phyloP scores from a whole-genome alignment of 352 stramenopile species.

The Pythium aquatile region DNA sequence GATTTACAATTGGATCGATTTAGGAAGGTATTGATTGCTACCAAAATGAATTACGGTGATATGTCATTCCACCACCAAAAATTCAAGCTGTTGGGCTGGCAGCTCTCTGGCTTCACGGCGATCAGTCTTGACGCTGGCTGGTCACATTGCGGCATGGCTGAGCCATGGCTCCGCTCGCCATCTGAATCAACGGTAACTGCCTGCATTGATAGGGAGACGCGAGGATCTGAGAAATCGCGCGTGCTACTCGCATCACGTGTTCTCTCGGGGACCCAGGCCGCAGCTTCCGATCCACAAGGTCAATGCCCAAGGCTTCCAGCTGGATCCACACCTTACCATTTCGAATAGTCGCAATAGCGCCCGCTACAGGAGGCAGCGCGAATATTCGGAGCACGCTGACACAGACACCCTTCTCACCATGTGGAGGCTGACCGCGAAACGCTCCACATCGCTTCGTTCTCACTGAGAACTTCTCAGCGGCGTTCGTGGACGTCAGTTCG shows the following conservation, averaged over 20 bases:
- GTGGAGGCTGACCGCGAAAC: background rate
- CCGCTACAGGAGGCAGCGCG: background rate
- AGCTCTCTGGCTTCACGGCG: slow-evolving; percentile 1
- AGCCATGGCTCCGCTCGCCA: background rate
- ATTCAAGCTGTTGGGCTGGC: slow-evolving; percentile 1
- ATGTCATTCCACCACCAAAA: background rate
- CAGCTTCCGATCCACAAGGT: background rate
- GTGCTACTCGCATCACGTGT: background rate
- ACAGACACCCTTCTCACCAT: background rate
- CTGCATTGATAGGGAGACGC: background rate
- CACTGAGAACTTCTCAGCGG: background rate
- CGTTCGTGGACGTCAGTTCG: background rate
- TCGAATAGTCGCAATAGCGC: background rate
- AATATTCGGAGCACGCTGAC: background rate
- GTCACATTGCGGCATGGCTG: background rate
- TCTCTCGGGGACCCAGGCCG: background rate
- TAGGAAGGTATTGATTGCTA: background rate
- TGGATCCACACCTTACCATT: background rate
- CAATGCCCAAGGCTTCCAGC: background rate
- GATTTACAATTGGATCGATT: background rate
- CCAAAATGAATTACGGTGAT: background rate
- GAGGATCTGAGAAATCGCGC: background rate
- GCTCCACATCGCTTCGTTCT: background rate
- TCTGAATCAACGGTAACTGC: background rate
- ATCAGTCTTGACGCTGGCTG: slow-evolving; percentile 2